Evolutionary conservation across 2,329 filamentous ascomycete genomes (phyloP), one percentile per base, ranked within the genome.

Genomic region (Fusarium pseudonygamai): DNA sequence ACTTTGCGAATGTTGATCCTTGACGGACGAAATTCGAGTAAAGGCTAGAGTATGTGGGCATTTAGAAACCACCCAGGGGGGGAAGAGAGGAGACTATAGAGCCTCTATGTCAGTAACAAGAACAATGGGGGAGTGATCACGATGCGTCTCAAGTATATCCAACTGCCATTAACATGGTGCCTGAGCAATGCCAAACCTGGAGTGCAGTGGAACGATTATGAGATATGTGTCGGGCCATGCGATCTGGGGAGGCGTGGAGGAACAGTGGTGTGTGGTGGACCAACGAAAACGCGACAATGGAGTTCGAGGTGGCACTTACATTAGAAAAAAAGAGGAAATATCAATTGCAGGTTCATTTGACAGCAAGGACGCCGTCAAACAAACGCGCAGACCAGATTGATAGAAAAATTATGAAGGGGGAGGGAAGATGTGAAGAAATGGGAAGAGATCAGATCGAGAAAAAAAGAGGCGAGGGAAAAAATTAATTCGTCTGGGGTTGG

Each of bases 291-390:
- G 42, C 55, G 26, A 61, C 49, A 57, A 45, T 45, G 20, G 16
- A 30, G 18, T 26, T 34, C 20, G 30, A 69, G 45, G 62, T 64
- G 46, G 57, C 50, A 80, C 89, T 85, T 89, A 94, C 92, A 86
- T 87, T 87, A 83, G 88, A 87, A 86, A 86, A 88, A 84, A 86
- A 84, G 83, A 85, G 81, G 82, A 87, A 45, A 85, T 82, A 84
- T 85, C 85, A 85, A 86, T 87, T 95, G 94, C 95, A 98, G 94
- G 94, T 96, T 97, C 95, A 97, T 97, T 94, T 96, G 94, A 97
- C 94, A 95, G 94, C 92, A 82, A 75, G 77, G 71, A 81, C 85
- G 92, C 91, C 93, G 93, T 88, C 94, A 96, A 97, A 92, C 87
- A 94, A 97, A 92, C 94, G 94, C 94, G 94, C 94, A 84, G 83